phyloP scores from a whole-genome alignment of 208 protist genomes.

The Wallacemonas rigidus region DNA sequence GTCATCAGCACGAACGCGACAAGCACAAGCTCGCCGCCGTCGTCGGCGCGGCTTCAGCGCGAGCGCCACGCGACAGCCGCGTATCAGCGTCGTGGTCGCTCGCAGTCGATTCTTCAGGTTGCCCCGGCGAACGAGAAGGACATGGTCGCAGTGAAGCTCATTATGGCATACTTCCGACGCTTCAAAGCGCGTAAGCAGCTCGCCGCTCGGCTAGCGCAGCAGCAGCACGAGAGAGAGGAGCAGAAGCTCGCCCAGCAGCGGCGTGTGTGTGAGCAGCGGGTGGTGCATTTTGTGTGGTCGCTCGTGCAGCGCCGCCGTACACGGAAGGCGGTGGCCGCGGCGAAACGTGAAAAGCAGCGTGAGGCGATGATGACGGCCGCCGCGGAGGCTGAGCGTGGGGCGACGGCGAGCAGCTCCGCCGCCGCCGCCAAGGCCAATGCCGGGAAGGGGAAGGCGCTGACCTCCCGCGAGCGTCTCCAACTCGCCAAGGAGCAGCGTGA shows the following conservation, averaged over 20 bases:
- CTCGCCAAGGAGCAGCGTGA: slow-evolving; percentile 64
- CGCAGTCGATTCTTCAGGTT: slow-evolving; percentile 6
- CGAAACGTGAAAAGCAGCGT: background rate
- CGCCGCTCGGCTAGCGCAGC: slow-evolving; percentile 12
- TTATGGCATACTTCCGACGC: slow-evolving; percentile 30
- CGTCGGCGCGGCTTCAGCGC: slow-evolving; percentile 27
- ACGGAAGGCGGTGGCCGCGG: slow-evolving; percentile 19
- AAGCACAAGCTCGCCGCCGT: background rate
- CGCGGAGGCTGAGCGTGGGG: background rate
- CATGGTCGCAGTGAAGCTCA: slow-evolving; percentile 29
- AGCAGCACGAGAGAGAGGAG: slow-evolving; percentile 16
- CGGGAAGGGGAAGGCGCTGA: slow-evolving; percentile 5
- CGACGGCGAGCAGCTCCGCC: background rate
- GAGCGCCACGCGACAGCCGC: slow-evolving; percentile 16
- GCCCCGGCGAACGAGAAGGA: slow-evolving; percentile 14
- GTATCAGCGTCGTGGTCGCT: slow-evolving; percentile 23
- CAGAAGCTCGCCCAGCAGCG: slow-evolving; percentile 26
- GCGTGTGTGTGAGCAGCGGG: slow-evolving; percentile 30
- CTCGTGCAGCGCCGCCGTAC: slow-evolving; percentile 35
- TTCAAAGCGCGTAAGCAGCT: slow-evolving; percentile 15
- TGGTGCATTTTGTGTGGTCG: slow-evolving; percentile 31
- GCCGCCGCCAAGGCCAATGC: slow-evolving; percentile 4
- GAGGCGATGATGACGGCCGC: slow-evolving; percentile 16
- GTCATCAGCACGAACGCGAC: background rate
- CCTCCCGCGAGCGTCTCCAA: slow-evolving; percentile 66